Percentiles rank a stretch among this genome's conserved stretches.
Evolutionary conservation across 2,329 filamentous ascomycete genomes (phyloP).

Genomic region (Kalaharituber pfeilii): DNA sequence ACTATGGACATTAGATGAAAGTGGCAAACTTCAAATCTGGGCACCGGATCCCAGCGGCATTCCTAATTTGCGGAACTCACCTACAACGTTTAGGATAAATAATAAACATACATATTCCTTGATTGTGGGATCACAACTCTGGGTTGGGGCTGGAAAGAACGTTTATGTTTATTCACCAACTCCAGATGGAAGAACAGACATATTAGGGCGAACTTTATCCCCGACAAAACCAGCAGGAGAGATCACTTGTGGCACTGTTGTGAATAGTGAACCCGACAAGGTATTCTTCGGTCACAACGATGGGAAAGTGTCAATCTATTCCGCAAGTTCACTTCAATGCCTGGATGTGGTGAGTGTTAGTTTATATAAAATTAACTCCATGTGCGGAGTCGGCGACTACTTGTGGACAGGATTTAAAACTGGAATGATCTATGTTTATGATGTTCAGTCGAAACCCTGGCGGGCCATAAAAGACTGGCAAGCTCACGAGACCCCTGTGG

Average conservation of each 20-base stretch:
- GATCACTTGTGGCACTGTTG: constrained; percentile 63
- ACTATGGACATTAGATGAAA: constrained; percentile 86
- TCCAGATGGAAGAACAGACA: constrained; percentile 47
- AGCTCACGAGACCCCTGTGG: constrained; percentile 68
- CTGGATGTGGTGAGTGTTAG: constrained; percentile 71
- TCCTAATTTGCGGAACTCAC: constrained; percentile 56
- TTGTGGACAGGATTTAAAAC: constrained; percentile 93
- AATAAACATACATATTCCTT: constrained; percentile 78
- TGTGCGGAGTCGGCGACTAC: constrained; percentile 62
- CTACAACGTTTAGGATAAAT: constrained; percentile 60
- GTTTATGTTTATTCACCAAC: constrained; percentile 69
- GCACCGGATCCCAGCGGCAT: constrained; percentile 52
- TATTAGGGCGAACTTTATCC: constrained; percentile 51
- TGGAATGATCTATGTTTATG: constrained; percentile 84
- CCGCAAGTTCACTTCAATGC: constrained; percentile 48
- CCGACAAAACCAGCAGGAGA: constrained; percentile 58
- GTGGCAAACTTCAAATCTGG: constrained; percentile 77
- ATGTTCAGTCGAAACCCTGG: constrained; percentile 70
- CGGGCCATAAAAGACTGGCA: constrained; percentile 85
- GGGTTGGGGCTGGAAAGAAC: constrained; percentile 76
- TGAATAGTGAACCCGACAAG: constrained; percentile 56
- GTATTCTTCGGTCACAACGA: constrained; percentile 86
- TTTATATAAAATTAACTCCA: constrained; percentile 82
- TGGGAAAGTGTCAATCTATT: constrained; percentile 90
- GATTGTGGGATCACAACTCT: constrained; percentile 66